Base-by-base conservation (phyloP, 352 stramenopile genomes). In the Sclerospora graminicola region DNA sequence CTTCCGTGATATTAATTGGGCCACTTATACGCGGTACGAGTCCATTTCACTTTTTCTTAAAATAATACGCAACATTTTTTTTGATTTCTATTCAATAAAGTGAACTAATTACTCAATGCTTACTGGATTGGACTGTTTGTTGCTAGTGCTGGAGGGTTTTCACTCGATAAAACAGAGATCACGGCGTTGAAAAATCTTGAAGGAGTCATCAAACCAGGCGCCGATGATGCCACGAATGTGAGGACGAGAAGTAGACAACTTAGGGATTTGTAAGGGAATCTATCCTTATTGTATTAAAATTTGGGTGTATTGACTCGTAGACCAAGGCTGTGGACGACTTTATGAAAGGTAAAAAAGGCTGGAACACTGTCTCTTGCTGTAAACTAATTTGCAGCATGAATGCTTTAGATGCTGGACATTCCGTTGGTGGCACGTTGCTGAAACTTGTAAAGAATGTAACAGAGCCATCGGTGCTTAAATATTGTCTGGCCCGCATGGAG, bases 1-100 rank as follows among this genome's bases (percentile, higher is more conserved):
- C 51, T 93, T 93, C 62, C 76, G 81, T 40, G 81, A 92, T 54
- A 93, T 93, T 54, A 93, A 93, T 57, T 93, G 81, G 81, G 78
- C 72, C 41, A 89, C 78, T 15, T 93, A 93, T 63, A 89, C 81
- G 45, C 78, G 81, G 78, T 89, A 60, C 2, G 52, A 5, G 1
- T 1, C n/a, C 21, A 41, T 27, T 10, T 10, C 30, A 5, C n/a
- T 15, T 21, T 39, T 41, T 44, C 39, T 43, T 34, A 28, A 24
- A 44, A 35, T n/a, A n/a, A n/a, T n/a, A n/a, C n/a, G n/a, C n/a
- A n/a, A n/a, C n/a, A n/a, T n/a, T n/a, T n/a, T n/a, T n/a, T n/a
- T n/a, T n/a, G n/a, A n/a, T n/a, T n/a, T n/a, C n/a, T n/a, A n/a
- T n/a, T n/a, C n/a, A n/a, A n/a, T n/a, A n/a, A n/a, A 3, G 21